Evolutionary conservation across 345 rosid genomes (phyloP).

Genomic region (Salix caprea): DNA sequence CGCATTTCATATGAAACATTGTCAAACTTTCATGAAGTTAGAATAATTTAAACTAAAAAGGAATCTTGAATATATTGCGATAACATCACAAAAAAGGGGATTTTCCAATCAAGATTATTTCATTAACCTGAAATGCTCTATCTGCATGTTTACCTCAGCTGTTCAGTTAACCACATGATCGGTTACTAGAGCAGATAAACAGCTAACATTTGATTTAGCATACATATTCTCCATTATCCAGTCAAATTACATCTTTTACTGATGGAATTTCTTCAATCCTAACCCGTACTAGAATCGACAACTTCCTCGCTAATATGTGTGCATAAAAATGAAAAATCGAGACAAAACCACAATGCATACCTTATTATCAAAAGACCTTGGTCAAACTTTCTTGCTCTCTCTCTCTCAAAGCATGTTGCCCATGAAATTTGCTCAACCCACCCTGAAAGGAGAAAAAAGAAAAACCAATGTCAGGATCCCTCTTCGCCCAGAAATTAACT

Average conservation of each 20-base stretch:
- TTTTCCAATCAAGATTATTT: neutral
- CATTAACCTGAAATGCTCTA: neutral
- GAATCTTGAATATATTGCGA: neutral
- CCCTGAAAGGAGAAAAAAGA: slow-evolving; percentile 41
- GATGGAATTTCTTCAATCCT: neutral
- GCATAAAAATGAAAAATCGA: neutral
- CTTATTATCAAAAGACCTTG: slow-evolving; percentile 92
- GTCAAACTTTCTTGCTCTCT: slow-evolving; percentile 85
- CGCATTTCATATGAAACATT: neutral
- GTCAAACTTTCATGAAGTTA: neutral
- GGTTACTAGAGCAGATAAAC: neutral
- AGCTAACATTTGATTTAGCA: neutral
- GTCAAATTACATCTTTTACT: neutral
- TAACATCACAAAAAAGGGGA: neutral
- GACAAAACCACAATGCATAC: slow-evolving; percentile 23
- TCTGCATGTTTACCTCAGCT: neutral
- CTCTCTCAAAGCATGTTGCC: slow-evolving; percentile 94
- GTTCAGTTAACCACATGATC: neutral
- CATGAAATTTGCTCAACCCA: slow-evolving; percentile 90
- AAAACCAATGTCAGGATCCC: slow-evolving; percentile 10
- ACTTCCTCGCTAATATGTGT: neutral
- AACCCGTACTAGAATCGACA: neutral
- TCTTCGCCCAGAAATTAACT: neutral
- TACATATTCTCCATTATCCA: neutral
- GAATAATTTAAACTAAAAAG: neutral